A percentile compares a stretch with the other conserved stretches of the same genome.
phyloP scores from a whole-genome alignment of 805 yeast species.

The Cyberlindnera mrakii region DNA sequence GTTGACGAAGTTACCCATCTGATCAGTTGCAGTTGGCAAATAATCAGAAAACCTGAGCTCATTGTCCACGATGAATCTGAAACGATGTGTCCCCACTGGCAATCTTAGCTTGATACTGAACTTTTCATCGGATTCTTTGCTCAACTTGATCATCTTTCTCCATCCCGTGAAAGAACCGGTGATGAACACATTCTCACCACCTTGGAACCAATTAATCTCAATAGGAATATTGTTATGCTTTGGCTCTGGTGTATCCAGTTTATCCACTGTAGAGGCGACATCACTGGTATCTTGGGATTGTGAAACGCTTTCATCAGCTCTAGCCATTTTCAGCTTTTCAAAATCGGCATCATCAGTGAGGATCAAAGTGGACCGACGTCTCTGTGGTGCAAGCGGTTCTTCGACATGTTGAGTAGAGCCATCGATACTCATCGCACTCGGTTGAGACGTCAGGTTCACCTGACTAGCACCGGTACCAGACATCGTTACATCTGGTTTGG shows the following conservation, averaged over 20 bases:
- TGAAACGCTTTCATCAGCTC: constrained; percentile 22
- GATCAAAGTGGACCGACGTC: constrained; percentile 67
- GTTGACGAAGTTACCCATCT: constrained; percentile 92
- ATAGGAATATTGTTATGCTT: constrained; percentile 33
- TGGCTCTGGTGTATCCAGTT: constrained; percentile 1
- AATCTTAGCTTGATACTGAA: constrained; percentile 67
- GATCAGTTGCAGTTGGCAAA: constrained; percentile 95
- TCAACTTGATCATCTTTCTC: constrained; percentile 93
- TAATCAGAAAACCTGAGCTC: constrained; percentile 84
- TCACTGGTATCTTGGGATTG: constrained; percentile 8
- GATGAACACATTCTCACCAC: constrained; percentile 92
- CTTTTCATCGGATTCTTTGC: constrained; percentile 43
- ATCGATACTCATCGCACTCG: constrained; percentile 23
- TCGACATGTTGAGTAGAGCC: constrained; percentile 1
- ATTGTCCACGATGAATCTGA: constrained; percentile 90
- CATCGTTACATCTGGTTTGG: constrained; percentile 23
- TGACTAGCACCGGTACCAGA: constrained; percentile 21
- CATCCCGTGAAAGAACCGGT: constrained; percentile 98
- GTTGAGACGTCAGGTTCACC: constrained; percentile 17
- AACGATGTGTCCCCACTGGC: constrained; percentile 89
- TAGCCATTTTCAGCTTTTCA: constrained; percentile 40
- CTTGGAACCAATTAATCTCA: constrained; percentile 88
- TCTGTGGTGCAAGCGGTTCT: constrained; percentile 12
- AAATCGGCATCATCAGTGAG: constrained; percentile 62
- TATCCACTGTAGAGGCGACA: constrained; percentile 4